Conservation (phyloP, 2,329 filamentous ascomycete species). For the Xylaria arbuscula region DNA sequence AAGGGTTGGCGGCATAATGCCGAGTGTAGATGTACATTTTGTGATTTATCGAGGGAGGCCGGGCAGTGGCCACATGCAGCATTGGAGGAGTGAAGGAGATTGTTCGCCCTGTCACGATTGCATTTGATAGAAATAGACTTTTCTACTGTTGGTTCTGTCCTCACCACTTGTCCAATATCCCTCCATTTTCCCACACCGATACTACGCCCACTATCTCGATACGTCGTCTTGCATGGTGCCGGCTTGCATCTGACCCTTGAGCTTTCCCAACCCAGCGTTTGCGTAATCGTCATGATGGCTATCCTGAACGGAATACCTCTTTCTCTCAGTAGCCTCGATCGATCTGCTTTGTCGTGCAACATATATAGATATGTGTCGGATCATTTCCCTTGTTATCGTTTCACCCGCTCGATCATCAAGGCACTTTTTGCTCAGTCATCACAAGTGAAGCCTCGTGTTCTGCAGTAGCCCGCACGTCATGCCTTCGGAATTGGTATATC, state of each 20-base stretch:
- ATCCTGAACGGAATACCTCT: constrained; percentile 28
- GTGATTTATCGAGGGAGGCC: constrained; percentile 13
- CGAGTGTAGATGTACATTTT: constrained; percentile 24
- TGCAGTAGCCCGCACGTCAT: constrained; percentile 49
- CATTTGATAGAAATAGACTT: constrained; percentile 17
- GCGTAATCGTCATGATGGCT: constrained; percentile 31
- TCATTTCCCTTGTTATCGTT: constrained; percentile 44
- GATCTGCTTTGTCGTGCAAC: constrained; percentile 42
- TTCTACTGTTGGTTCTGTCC: constrained; percentile 15
- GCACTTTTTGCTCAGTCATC: constrained; percentile 39
- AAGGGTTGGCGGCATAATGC: constrained; percentile 20
- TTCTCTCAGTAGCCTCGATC: constrained; percentile 26
- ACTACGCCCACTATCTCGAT: constrained; percentile 39
- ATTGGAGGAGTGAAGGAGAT: constrained; percentile 12
- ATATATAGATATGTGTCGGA: constrained; percentile 48
- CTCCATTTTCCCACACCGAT: constrained; percentile 34
- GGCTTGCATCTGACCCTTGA: constrained; percentile 36
- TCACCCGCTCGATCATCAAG: constrained; percentile 42
- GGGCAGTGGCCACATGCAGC: constrained; percentile 28
- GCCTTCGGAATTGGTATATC: constrained; percentile 46
- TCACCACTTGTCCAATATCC: constrained; percentile 33
- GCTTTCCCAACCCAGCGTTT: constrained; percentile 18
- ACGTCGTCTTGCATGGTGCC: constrained; percentile 42
- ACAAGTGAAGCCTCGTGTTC: constrained; percentile 38
- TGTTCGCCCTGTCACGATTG: constrained; percentile 32